Conservation (phyloP, 2,329 filamentous ascomycete species). For the Sporothrix curviconia region DNA sequence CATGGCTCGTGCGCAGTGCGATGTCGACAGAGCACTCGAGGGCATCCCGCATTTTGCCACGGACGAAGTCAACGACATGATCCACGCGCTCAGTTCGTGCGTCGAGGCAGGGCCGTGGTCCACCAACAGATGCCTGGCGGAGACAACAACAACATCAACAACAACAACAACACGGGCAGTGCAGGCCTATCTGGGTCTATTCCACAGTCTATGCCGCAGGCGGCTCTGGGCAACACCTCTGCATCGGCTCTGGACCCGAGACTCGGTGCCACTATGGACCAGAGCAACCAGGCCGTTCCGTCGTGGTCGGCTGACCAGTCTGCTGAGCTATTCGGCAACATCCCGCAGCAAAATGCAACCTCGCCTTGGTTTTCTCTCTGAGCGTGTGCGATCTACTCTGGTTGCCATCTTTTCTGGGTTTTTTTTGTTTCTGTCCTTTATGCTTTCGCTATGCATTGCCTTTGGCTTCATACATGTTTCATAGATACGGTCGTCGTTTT, state of each 20-base stretch:
- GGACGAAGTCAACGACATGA: background rate
- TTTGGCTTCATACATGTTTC: background rate
- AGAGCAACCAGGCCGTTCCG: background rate
- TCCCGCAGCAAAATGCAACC: background rate
- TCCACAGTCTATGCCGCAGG: too few relatives aligned
- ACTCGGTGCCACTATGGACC: background rate
- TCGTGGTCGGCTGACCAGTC: conserved; percentile 1
- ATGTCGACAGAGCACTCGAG: background rate
- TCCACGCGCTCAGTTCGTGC: background rate
- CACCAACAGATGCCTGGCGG: background rate
- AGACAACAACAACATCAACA: background rate
- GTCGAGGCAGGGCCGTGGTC: background rate
- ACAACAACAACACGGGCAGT: too few relatives aligned
- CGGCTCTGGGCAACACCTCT: background rate
- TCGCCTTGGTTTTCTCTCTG: conserved; percentile 15
- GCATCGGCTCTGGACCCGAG: background rate
- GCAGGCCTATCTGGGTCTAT: too few relatives aligned
- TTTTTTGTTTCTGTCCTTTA: too few relatives aligned
- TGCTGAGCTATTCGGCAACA: conserved; percentile 11
- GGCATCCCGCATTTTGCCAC: background rate
- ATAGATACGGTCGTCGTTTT: too few relatives aligned
- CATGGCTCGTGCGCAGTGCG: background rate
- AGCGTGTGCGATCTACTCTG: too few relatives aligned
- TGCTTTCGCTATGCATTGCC: too few relatives aligned
- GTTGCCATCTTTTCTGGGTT: background rate